phyloP scores from a whole-genome alignment of 805 yeast species.

The Candida caryicola region DNA sequence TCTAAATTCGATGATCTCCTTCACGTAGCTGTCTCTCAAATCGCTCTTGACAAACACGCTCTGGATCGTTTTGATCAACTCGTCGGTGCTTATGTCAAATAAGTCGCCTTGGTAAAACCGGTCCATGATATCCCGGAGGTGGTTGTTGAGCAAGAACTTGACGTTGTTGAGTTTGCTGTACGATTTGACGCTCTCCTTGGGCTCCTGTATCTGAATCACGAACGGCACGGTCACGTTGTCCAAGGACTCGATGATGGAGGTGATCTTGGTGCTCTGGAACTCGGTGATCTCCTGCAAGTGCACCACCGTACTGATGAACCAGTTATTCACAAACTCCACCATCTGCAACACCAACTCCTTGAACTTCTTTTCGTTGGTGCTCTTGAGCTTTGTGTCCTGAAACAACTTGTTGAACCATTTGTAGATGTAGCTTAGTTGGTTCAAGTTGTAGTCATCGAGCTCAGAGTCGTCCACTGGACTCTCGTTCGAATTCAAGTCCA shows the following conservation, averaged over 20 bases:
- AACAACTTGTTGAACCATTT: conserved; percentile 22
- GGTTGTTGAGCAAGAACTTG: conserved; percentile 33
- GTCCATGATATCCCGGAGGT: conserved; percentile 46
- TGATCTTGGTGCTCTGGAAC: conserved; percentile 29
- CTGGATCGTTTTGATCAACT: conserved; percentile 39
- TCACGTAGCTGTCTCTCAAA: conserved; percentile 41
- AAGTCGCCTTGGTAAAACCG: conserved; percentile 51
- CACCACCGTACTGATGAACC: conserved; percentile 26
- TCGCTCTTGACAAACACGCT: conserved; percentile 46
- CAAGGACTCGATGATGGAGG: conserved; percentile 22
- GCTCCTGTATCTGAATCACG: conserved; percentile 15
- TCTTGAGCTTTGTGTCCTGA: conserved; percentile 18
- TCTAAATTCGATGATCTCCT: conserved; percentile 47
- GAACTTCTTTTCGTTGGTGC: conserved; percentile 28
- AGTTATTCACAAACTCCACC: conserved; percentile 28
- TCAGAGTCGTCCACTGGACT: conserved; percentile 10
- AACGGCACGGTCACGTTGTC: conserved; percentile 21
- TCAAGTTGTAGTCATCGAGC: conserved; percentile 18
- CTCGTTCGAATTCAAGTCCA: conserved; percentile 13
- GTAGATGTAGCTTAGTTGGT: conserved; percentile 18
- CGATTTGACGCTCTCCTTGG: conserved; percentile 19
- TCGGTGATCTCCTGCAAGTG: conserved; percentile 34
- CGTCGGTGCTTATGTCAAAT: conserved; percentile 47
- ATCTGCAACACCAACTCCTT: conserved; percentile 22
- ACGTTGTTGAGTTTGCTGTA: conserved; percentile 29